A percentile compares a stretch with the other conserved stretches of the same genome.
phyloP scores from a whole-genome alignment of 1,284 basidiomycete species.

The Moesziomyces sp. region DNA sequence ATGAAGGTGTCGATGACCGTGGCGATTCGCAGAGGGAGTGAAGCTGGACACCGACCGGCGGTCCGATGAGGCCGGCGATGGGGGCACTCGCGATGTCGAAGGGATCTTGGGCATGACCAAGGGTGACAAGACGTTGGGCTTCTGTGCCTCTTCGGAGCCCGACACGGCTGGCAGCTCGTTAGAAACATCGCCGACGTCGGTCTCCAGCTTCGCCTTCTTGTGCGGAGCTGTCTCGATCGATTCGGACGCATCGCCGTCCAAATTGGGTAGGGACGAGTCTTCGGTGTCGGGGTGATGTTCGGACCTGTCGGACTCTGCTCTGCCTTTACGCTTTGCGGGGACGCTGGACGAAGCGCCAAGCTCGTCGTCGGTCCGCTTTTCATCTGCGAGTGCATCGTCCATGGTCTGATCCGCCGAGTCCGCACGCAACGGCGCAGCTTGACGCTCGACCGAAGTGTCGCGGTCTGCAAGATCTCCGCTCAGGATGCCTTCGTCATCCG shows the following conservation, averaged over 20 bases:
- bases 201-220: background rate
- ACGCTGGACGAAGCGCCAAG: background rate
- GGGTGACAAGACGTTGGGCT: background rate
- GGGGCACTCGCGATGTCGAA: conserved; percentile 24
- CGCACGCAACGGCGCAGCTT: background rate
- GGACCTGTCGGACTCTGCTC: background rate
- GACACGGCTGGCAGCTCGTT: background rate
- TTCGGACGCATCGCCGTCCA: background rate
- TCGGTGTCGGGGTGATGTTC: background rate
- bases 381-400: background rate
- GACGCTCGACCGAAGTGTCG: conserved; percentile 35
- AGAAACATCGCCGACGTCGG: background rate
- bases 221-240: background rate
- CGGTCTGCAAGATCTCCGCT: conserved; percentile 44
- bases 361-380: background rate
- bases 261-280: background rate
- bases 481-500: conserved; percentile 28
- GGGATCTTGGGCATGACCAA: conserved; percentile 1
- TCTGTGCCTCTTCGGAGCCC: conserved; percentile 1
- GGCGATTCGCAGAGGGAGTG: conserved; percentile 38
- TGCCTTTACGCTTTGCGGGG: background rate
- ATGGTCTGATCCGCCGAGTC: background rate
- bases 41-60: conserved; percentile 40
- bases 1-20: conserved; percentile 42
- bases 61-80: conserved; percentile 42